These are phyloP conservation scores for Alliaria petiolata DNA, from an alignment of 345 rosid genomes.

Conservation along the genomic window DNA sequence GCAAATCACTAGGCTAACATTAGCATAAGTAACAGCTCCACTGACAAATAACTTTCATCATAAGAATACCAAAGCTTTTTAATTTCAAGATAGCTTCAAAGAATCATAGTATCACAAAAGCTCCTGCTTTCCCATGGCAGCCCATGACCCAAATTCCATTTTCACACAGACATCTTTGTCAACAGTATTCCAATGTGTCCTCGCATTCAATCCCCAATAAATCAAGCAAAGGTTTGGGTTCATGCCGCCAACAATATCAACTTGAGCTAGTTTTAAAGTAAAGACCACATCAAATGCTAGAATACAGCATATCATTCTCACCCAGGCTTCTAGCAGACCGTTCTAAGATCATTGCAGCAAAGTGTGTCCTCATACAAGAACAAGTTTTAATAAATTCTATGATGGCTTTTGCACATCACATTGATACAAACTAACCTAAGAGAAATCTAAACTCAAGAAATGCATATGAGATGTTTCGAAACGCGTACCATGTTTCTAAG, in stretches of 20 bases:
- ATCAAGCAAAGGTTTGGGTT: neutral
- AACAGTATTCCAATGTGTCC: neutral
- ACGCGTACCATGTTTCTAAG: constrained; percentile 84
- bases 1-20: constrained; percentile 1
- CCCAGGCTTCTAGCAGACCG: constrained; percentile 1
- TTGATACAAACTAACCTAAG: neutral
- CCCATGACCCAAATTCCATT: neutral
- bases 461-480: neutral
- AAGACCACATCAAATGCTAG: constrained; percentile 6
- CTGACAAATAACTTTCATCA: neutral
- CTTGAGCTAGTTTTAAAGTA: too few species aligned
- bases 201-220: neutral
- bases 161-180: neutral
- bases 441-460: neutral
- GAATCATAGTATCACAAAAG: neutral
- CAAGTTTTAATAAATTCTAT: neutral
- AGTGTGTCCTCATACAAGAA: neutral
- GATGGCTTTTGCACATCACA: neutral
- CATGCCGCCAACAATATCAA: neutral
- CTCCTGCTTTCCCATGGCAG: neutral
- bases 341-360: neutral
- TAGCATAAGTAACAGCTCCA: constrained; percentile 4
- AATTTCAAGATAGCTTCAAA: neutral
- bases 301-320: neutral
- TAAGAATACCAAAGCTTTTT: neutral